Percentiles rank a stretch among this genome's conserved stretches.
These are phyloP conservation scores for Barnettozyma siamensis DNA, from an alignment of 805 yeast genomes.

Conservation along the genomic window DNA sequence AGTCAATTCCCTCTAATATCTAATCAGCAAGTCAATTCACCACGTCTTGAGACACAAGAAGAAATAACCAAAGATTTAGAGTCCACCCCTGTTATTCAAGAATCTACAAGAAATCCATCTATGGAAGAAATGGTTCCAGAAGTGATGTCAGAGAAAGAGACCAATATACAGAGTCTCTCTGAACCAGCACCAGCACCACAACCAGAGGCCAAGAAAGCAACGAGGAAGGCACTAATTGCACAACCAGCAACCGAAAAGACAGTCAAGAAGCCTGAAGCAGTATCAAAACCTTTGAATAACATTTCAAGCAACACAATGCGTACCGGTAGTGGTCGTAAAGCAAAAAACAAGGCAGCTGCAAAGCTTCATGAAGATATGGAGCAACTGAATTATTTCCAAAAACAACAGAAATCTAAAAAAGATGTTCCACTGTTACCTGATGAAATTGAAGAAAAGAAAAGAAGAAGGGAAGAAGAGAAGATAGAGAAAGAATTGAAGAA, in stretches of 20 bases:
- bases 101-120: slow-evolving; percentile 2
- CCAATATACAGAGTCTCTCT: not conserved
- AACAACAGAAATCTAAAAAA: slow-evolving; percentile 43
- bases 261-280: not conserved
- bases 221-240: not conserved
- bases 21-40: not conserved
- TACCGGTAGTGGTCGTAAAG: slow-evolving; percentile 40
- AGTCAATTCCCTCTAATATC: not conserved
- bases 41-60: not conserved
- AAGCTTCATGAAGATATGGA: slow-evolving; percentile 65
- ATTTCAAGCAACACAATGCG: slow-evolving; percentile 7
- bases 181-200: not conserved
- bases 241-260: slow-evolving; percentile 5
- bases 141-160: not conserved
- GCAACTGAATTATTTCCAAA: slow-evolving; percentile 58
- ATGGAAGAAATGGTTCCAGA: slow-evolving; percentile 10
- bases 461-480: slow-evolving; percentile 25
- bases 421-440: slow-evolving; percentile 34
- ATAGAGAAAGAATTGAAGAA: slow-evolving; percentile 16
- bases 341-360: slow-evolving; percentile 60
- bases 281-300: slow-evolving; percentile 5
- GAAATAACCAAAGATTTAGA: not conserved
- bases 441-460: slow-evolving; percentile 31
- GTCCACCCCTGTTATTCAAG: not conserved
- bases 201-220: too few species aligned